These are phyloP conservation scores for Deinandra increscens DNA, from an alignment of 129 eudicot genomes.

Conservation along the genomic window DNA sequence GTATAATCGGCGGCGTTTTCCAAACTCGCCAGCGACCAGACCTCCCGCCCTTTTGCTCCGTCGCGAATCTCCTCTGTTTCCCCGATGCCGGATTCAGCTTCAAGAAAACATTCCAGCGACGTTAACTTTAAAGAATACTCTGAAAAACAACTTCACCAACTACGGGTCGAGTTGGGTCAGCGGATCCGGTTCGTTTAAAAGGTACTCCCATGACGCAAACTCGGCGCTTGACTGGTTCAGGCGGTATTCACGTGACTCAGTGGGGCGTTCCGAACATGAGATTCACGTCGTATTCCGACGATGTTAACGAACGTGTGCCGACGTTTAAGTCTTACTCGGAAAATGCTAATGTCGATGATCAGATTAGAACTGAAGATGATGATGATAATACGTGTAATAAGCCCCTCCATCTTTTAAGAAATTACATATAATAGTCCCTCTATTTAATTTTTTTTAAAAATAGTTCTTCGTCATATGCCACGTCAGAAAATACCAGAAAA, in stretches of 20 bases:
- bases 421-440: no score
- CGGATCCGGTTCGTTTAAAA: slow-evolving; percentile 58
- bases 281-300: slow-evolving; percentile 78
- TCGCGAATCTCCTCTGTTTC: slow-evolving; percentile 73
- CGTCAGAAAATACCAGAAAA: no score
- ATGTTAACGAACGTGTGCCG: slow-evolving; percentile 58
- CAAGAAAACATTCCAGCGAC: slow-evolving; percentile 48
- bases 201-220: slow-evolving; percentile 56
- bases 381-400: no score
- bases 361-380: no score
- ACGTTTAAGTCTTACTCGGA: slow-evolving; percentile 43
- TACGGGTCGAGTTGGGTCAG: slow-evolving; percentile 63
- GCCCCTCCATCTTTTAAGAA: no score
- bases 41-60: slow-evolving; percentile 64
- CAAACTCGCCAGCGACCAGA: slow-evolving; percentile 49
- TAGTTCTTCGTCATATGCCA: no score
- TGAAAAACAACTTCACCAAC: slow-evolving; percentile 77
- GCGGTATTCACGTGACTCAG: slow-evolving; percentile 80
- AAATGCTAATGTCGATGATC: slow-evolving; percentile 65
- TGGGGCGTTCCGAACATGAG: slow-evolving; percentile 70
- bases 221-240: slow-evolving; percentile 60
- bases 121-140: slow-evolving; percentile 47
- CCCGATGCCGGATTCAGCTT: slow-evolving; percentile 66
- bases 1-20: slow-evolving; percentile 53
- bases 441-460: no score